Conservation (phyloP, 805 yeast species). For the Saturnispora gosingensis region DNA sequence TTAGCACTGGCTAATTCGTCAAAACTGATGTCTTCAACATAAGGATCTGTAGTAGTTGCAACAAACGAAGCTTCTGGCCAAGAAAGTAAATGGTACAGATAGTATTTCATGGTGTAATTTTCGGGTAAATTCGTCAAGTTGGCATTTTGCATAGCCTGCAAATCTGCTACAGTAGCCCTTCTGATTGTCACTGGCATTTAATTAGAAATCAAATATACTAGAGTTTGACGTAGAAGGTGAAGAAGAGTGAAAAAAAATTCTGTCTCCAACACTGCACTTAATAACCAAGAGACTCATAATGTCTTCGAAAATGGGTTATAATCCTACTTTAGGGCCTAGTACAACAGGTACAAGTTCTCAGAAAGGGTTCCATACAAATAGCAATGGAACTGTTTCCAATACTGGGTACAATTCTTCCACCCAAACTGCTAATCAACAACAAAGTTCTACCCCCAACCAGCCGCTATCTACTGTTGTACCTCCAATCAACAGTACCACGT, state of each 20-base stretch:
- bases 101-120: constrained; percentile 85
- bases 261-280: not conserved
- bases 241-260: not conserved
- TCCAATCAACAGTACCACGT: not conserved
- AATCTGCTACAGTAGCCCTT: constrained; percentile 75
- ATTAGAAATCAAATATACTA: not conserved
- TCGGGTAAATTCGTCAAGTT: constrained; percentile 89
- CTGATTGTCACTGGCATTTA: constrained; percentile 79
- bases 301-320: not conserved
- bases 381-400: not conserved
- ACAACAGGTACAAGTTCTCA: not conserved
- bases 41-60: constrained; percentile 68
- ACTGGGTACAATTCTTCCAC: not conserved
- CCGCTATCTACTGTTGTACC: not conserved
- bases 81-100: constrained; percentile 84
- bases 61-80: constrained; percentile 99
- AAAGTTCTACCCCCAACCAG: not conserved
- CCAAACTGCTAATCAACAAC: not conserved
- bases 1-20: constrained; percentile 16
- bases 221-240: not conserved
- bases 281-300: not conserved
- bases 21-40: constrained; percentile 16
- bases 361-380: not conserved
- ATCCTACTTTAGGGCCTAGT: constrained; percentile 2
- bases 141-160: constrained; percentile 94